A percentile compares a stretch with the other conserved stretches of the same genome.
phyloP scores from a whole-genome alignment of 148 eudicot genomes.

The Simmondsia chinensis region DNA sequence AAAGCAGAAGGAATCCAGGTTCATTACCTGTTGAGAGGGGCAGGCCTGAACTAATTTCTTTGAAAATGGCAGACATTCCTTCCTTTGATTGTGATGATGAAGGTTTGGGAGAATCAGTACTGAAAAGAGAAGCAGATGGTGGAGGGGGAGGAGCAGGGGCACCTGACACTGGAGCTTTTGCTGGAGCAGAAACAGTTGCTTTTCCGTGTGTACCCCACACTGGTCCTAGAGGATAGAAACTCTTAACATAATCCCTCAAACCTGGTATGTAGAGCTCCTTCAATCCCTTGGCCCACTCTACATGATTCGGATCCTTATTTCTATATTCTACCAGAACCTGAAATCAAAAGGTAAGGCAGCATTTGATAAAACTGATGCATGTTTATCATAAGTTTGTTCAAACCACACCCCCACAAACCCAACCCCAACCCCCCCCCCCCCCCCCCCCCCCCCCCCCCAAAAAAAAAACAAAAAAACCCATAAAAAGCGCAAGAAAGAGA shows the following conservation, averaged over 20 bases:
- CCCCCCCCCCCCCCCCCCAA: too few species aligned
- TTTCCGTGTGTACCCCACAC: slow-evolving; percentile 83
- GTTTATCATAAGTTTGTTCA: too few species aligned
- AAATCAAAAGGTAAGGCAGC: slow-evolving; percentile 2
- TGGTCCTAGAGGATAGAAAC: slow-evolving; percentile 81
- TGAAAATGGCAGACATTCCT: slow-evolving; percentile 94
- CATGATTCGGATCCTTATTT: slow-evolving; percentile 82
- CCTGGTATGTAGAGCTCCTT: slow-evolving; percentile 89
- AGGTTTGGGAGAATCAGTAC: slow-evolving; percentile 51
- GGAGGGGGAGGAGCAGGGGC: slow-evolving; percentile 83
- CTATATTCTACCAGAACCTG: slow-evolving; percentile 86
- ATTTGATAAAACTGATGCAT: neutral
- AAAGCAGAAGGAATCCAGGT: neutral
- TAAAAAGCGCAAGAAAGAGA: too few species aligned
- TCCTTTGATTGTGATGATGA: slow-evolving; percentile 66
- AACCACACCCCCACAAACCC: too few species aligned
- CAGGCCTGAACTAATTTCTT: slow-evolving; percentile 69
- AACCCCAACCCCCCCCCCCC: too few species aligned
- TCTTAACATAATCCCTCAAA: slow-evolving; percentile 87
- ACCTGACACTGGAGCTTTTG: slow-evolving; percentile 42
- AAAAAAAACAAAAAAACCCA: too few species aligned
- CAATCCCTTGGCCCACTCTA: slow-evolving; percentile 93
- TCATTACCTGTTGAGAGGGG: slow-evolving; percentile 56
- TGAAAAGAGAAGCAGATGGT: slow-evolving; percentile 75
- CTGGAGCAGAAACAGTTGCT: slow-evolving; percentile 39